Evolutionary conservation across 345 rosid species (phyloP), one percentile per base, ranked within the genome.

Genomic region (Lagerstroemia speciosa): DNA sequence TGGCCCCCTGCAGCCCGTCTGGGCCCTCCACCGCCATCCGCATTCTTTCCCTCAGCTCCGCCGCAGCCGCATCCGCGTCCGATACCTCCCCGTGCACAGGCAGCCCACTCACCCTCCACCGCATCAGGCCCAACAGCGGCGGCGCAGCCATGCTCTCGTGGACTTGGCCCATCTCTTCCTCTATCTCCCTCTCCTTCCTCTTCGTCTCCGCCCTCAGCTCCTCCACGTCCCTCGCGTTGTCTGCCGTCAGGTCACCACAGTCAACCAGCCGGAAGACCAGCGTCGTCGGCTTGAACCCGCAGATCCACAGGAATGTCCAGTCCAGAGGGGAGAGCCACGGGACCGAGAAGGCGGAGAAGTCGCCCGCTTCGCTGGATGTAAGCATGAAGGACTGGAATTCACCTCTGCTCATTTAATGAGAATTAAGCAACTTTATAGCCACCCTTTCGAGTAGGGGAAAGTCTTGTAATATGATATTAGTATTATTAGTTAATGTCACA

Each of bases 281-380:
- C 0, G 76, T 66, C 10, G 84, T n/a, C n/a, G n/a, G 84, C 37
- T 73, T 77, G 69, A 78, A 80, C 55, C 74, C 83, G 34, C 78
- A 78, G 27, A 80, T 29, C 79, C 89, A 81, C 17, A 77, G 75
- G 37, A 80, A 50, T 3, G 73, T 45, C 36, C 70, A 73, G 63
- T 77, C 86, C 43, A 74, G 65, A n/a, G 79, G 31, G 55, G 69
- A 80, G 41, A 85, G 69, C 86, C 86, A 82, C 7, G 84, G 86
- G 0, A 80, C 82, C 22, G 83, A 62, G 33, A 75, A 34, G 76
- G 78, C 64, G 57, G 74, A 72, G 48, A 78, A 72, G 19, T 69
- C 73, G 30, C 77, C 68, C n/a, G n/a, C n/a, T n/a, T n/a, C n/a
- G n/a, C n/a, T n/a, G n/a, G n/a, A n/a, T n/a, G n/a, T n/a, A n/a